These are phyloP conservation scores for Hericium alpestre DNA, from an alignment of 768 basidiomycete genomes.

Conservation along the genomic window DNA sequence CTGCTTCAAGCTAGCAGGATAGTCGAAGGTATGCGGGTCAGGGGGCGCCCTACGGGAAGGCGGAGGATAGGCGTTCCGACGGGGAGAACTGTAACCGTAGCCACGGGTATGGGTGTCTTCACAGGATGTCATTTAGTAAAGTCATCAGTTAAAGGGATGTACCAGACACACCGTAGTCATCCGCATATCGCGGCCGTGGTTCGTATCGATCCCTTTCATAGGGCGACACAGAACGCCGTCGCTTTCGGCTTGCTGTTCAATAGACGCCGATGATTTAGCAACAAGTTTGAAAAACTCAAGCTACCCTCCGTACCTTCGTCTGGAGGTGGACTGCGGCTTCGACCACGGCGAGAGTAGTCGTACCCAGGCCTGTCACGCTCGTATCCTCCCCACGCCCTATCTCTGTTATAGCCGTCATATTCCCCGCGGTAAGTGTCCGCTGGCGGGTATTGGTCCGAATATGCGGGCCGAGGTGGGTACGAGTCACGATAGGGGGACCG, in stretches of 20 bases:
- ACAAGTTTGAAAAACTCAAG: not conserved
- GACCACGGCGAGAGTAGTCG: slow-evolving; percentile 57
- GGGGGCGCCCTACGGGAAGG: slow-evolving; percentile 46
- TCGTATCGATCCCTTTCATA: slow-evolving; percentile 79
- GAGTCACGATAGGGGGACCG: slow-evolving; percentile 55
- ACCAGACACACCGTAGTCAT: slow-evolving; percentile 60
- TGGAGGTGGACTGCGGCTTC: slow-evolving; percentile 65
- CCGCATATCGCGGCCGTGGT: slow-evolving; percentile 69
- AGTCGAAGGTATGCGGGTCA: slow-evolving; percentile 75
- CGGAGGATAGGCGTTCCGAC: slow-evolving; percentile 41
- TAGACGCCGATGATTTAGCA: not conserved
- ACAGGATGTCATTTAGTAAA: slow-evolving; percentile 11
- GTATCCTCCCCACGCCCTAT: slow-evolving; percentile 53
- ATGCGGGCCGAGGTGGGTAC: slow-evolving; percentile 43
- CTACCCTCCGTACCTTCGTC: slow-evolving; percentile 48
- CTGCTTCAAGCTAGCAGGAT: slow-evolving; percentile 71
- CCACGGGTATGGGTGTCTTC: slow-evolving; percentile 57
- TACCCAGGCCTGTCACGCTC: slow-evolving; percentile 62
- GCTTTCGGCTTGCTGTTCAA: slow-evolving; percentile 51
- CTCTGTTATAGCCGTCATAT: slow-evolving; percentile 68
- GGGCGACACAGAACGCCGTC: slow-evolving; percentile 69
- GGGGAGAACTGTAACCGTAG: slow-evolving; percentile 55
- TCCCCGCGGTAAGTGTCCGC: slow-evolving; percentile 50
- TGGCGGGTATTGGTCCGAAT: slow-evolving; percentile 43
- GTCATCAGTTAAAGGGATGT: not conserved